phyloP scores from a whole-genome alignment of 2,329 filamentous ascomycete genomes.

The Coleophoma crateriformis region DNA sequence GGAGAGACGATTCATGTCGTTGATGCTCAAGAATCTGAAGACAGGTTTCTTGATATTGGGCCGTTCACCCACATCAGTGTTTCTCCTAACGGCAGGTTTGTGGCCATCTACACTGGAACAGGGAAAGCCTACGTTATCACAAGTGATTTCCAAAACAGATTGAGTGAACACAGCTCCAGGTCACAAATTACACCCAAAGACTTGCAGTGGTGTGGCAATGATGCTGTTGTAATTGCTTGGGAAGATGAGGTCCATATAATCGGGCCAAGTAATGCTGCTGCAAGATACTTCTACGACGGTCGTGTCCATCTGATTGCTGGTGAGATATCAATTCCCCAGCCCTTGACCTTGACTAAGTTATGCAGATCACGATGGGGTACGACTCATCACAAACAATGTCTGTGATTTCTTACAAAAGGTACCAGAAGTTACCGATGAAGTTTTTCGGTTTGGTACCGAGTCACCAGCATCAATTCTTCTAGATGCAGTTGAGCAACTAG shows the following conservation, averaged over 20 bases:
- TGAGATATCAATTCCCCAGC: constrained; percentile 29
- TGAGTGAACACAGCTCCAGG: constrained; percentile 87
- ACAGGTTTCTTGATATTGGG: constrained; percentile 83
- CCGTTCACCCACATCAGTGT: constrained; percentile 88
- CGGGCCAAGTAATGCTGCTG: constrained; percentile 73
- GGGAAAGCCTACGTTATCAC: constrained; percentile 90
- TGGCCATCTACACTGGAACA: constrained; percentile 79
- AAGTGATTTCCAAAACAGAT: constrained; percentile 86
- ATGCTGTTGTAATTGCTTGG: constrained; percentile 91
- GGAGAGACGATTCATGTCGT: constrained; percentile 79
- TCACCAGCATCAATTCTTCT: constrained; percentile 88
- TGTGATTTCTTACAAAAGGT: constrained; percentile 98
- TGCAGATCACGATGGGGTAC: constrained; percentile 72
- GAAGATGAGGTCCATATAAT: constrained; percentile 96
- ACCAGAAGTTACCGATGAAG: constrained; percentile 77
- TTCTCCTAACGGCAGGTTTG: constrained; percentile 84
- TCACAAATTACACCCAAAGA: constrained; percentile 82
- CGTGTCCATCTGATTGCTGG: constrained; percentile 86
- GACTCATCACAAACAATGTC: constrained; percentile 85
- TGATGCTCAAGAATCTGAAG: constrained; percentile 85
- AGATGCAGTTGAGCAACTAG: constrained; percentile 85
- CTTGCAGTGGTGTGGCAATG: constrained; percentile 93
- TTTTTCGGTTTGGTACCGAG: constrained; percentile 83
- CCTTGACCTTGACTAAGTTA: constrained; percentile 12
- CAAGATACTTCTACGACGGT: constrained; percentile 82